Evolutionary conservation across 257 asterid species (phyloP).

Genomic region (Solanum tarapatanum): DNA sequence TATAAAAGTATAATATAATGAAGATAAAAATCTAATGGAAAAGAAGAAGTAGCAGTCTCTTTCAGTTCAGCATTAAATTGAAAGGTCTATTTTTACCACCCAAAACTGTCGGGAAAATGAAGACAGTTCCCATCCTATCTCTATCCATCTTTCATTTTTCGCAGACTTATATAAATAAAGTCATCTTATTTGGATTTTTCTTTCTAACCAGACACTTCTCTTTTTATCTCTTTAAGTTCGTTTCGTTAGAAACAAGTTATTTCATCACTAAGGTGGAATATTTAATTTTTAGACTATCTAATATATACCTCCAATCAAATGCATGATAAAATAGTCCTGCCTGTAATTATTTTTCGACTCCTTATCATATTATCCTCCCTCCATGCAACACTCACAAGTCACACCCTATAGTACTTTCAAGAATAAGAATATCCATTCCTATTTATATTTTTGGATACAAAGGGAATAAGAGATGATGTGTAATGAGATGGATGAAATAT

Average conservation of each 20-base stretch:
- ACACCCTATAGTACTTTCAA: neutral
- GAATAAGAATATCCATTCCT: neutral
- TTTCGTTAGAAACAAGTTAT: neutral
- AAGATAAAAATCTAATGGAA: neutral
- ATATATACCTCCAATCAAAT: no score
- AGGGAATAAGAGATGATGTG: neutral
- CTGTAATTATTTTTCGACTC: no score
- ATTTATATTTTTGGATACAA: neutral
- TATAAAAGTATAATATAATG: neutral
- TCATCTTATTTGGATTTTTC: neutral
- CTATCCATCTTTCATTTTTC: neutral
- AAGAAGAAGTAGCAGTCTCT: slow-evolving; percentile 3
- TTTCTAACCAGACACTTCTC: neutral
- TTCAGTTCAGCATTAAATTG: slow-evolving; percentile 4
- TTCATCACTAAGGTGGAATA: no score
- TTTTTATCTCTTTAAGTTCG: no score
- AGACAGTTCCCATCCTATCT: neutral
- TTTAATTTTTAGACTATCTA: no score
- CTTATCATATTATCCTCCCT: neutral
- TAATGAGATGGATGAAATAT: neutral
- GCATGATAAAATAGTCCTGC: no score
- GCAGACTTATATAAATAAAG: neutral
- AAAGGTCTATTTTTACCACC: slow-evolving; percentile 17
- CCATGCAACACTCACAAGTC: neutral
- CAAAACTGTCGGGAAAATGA: neutral